Conservation (phyloP, 2,329 filamentous ascomycete genomes). For the Cercospora beticola region DNA sequence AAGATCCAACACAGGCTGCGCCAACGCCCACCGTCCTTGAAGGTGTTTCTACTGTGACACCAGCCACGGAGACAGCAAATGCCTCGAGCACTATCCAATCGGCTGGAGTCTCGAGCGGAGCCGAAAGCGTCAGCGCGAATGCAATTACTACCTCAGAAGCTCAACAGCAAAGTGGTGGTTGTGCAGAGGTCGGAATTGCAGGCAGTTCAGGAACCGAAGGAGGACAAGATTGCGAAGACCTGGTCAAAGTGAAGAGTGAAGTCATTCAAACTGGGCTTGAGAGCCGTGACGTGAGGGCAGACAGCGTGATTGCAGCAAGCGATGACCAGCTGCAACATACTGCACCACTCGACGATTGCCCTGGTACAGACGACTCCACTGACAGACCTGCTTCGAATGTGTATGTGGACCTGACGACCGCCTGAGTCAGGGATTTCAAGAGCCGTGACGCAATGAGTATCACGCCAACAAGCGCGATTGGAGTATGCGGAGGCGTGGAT, state of each 20-base stretch:
- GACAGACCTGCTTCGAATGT: not conserved
- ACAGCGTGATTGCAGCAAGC: not conserved
- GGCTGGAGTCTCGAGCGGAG: too few species aligned
- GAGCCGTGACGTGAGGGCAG: not conserved
- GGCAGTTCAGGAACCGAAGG: not conserved
- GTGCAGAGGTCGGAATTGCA: not conserved
- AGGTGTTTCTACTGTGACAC: not conserved
- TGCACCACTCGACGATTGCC: not conserved
- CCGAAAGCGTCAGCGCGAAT: too few species aligned
- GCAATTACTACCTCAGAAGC: not conserved
- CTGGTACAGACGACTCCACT: not conserved
- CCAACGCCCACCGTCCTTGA: not conserved
- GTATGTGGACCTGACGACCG: not conserved
- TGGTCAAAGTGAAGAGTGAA: not conserved
- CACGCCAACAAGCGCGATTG: not conserved
- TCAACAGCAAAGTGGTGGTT: not conserved
- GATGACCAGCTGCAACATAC: not conserved
- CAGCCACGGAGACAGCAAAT: not conserved
- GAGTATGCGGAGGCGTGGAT: not conserved
- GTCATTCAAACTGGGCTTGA: not conserved
- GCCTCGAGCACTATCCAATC: not conserved
- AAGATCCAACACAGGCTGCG: not conserved
- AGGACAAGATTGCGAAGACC: not conserved
- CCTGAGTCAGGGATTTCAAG: not conserved
- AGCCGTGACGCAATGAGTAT: not conserved